Conservation (phyloP, 495 filamentous ascomycete species). For the Aspergillus incahuasiensis region DNA sequence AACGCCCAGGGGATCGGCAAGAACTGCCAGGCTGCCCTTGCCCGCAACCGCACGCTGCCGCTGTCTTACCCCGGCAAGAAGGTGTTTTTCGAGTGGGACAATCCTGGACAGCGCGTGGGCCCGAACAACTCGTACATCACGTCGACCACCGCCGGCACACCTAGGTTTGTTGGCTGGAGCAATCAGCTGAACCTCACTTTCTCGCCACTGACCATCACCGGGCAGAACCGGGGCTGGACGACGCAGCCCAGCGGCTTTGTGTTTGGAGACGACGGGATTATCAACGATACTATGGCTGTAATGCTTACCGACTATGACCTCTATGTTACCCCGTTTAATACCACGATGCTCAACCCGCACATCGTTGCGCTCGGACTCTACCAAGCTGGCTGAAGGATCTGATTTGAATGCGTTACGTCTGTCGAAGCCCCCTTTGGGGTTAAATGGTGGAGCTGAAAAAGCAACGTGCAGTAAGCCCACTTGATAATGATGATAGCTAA, state of each 20-base stretch:
- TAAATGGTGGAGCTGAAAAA: too few species aligned
- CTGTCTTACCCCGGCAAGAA: conserved; percentile 73
- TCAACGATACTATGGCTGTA: conserved; percentile 79
- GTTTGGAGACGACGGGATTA: conserved; percentile 60
- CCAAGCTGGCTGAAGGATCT: conserved; percentile 78
- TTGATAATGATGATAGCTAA: too few species aligned
- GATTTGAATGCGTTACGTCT: too few species aligned
- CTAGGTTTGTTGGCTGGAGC: conserved; percentile 71
- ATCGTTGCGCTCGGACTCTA: conserved; percentile 73
- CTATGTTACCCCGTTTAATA: conserved; percentile 71
- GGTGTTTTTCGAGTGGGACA: conserved; percentile 69
- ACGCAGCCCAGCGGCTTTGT: conserved; percentile 62
- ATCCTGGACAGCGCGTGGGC: conserved; percentile 62
- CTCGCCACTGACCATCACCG: conserved; percentile 55
- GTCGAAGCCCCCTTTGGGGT: too few species aligned
- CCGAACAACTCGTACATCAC: conserved; percentile 83
- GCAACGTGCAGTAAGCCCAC: too few species aligned
- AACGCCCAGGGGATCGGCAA: conserved; percentile 45
- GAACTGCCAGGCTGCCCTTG: conserved; percentile 59
- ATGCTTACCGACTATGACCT: conserved; percentile 67
- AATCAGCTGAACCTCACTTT: conserved; percentile 85
- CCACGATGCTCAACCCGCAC: conserved; percentile 68
- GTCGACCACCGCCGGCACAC: conserved; percentile 48
- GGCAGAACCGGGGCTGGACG: conserved; percentile 35
- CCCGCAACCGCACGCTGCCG: conserved; percentile 59